Base-by-base conservation (phyloP, 2,329 filamentous ascomycete species). In the Diaporthe capsici region DNA sequence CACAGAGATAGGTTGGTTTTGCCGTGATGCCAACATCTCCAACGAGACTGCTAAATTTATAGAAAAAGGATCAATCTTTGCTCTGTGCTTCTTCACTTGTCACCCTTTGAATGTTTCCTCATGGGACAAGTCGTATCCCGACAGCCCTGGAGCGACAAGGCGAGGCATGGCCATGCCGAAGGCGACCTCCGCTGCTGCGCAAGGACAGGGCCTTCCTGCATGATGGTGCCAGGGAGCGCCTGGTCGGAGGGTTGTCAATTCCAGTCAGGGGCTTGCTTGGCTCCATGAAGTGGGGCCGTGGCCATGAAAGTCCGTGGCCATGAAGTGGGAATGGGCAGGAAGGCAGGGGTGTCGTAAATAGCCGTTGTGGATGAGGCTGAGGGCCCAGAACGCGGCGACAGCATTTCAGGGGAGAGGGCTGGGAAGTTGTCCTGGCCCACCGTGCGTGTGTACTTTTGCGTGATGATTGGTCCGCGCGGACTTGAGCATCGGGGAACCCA, bases 211-310 rank as follows among this genome's bases (percentile, higher is more conserved):
- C 22, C 22, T 25, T 39, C 22, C 37, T 37, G 57, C 37, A 42
- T 13, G 34, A 60, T 39, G 37, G 34, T 8, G 57, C 17, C 34
- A 60, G 57, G 57, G 57, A 4, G 25, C 22, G 34, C 57, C 57
- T 60, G 34, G 34, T 25, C 57, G 57, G 57, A 25, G 34, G 57
- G 34, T 60, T 60, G 31, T 60, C 57, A 60, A 34, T 60, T 39
- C 22, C 57, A 60, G 34, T 60, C 57, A 39, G 34, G 57, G 57
- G 34, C 13, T 60, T 60, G 57, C 57, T 60, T 60, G 57, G 57
- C 57, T 42, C 57, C 57, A 22, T 60, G 57, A 60, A 37, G 57
- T 60, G 57, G 57, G 57, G 34, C 57, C 57, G 57, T 17, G 25
- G 17, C 51, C 51, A 28, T 12, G 51, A 55, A 55, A 55, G 51